phyloP scores from a whole-genome alignment of 352 stramenopile genomes.

The Globisporangium parvum region DNA sequence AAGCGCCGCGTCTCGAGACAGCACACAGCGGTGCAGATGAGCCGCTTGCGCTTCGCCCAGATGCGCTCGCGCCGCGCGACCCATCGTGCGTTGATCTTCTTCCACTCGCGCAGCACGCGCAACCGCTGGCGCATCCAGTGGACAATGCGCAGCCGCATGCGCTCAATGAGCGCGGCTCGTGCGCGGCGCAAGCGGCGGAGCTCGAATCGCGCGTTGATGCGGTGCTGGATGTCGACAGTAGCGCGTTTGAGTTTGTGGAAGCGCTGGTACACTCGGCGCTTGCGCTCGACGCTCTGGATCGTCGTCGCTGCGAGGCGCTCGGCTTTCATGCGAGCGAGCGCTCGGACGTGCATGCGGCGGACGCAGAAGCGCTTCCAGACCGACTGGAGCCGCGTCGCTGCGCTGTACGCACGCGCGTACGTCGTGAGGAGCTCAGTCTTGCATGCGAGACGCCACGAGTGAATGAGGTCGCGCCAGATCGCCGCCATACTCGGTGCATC shows the following conservation, averaged over 20 bases:
- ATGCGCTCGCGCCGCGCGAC: slow-evolving; percentile 37
- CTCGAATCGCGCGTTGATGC: slow-evolving; percentile 25
- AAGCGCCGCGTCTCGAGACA: slow-evolving; percentile 25
- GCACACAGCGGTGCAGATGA: slow-evolving; percentile 21
- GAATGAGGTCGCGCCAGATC: slow-evolving; percentile 39
- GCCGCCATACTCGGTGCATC: slow-evolving; percentile 26
- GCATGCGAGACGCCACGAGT: slow-evolving; percentile 32
- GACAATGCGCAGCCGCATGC: slow-evolving; percentile 38
- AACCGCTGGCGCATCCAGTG: slow-evolving; percentile 43
- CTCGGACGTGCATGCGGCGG: slow-evolving; percentile 6
- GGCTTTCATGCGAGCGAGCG: slow-evolving; percentile 27
- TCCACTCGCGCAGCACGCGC: slow-evolving; percentile 40
- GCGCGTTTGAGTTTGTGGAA: slow-evolving; percentile 16
- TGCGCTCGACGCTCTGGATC: slow-evolving; percentile 39
- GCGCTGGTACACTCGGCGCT: slow-evolving; percentile 12
- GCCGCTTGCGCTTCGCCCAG: slow-evolving; percentile 30
- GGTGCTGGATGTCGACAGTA: slow-evolving; percentile 16
- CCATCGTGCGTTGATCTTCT: slow-evolving; percentile 33
- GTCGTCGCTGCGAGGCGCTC: slow-evolving; percentile 34
- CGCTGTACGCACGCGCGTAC: slow-evolving; percentile 31
- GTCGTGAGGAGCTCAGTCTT: slow-evolving; percentile 28
- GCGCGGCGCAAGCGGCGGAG: slow-evolving; percentile 33
- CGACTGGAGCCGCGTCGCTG: slow-evolving; percentile 41
- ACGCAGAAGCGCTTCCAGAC: slow-evolving; percentile 28
- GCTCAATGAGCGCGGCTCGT: slow-evolving; percentile 23